Evolutionary conservation across 305 asterid genomes (phyloP).

Genomic region (Withania somnifera): DNA sequence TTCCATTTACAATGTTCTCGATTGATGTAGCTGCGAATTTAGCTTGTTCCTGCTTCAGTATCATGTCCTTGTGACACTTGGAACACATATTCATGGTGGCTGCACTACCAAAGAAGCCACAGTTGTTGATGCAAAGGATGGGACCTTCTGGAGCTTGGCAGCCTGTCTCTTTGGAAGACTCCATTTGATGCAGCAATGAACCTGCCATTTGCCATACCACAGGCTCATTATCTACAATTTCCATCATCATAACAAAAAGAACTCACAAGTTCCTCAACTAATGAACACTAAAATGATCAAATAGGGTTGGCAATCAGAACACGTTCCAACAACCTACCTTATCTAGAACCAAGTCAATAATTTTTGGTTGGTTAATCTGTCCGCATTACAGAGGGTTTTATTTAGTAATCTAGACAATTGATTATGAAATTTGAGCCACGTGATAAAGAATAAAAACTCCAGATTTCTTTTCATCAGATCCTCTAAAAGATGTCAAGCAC

Average conservation of each 20-base stretch:
- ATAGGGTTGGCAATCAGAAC: not conserved
- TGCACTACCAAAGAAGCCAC: constrained; percentile 16
- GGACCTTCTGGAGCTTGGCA: constrained; percentile 15
- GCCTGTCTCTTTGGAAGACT: constrained; percentile 11
- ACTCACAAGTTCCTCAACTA: not conserved
- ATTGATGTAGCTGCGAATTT: constrained; percentile 8
- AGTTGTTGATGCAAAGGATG: constrained; percentile 12
- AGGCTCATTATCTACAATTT: not conserved
- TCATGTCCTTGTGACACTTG: constrained; percentile 14
- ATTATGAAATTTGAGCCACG: not conserved
- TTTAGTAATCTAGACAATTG: not conserved
- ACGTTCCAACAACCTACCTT: not conserved
- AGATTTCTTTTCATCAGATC: not conserved
- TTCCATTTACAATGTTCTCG: constrained; percentile 9
- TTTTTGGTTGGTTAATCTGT: not conserved
- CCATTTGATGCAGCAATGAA: not conserved
- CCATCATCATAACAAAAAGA: not conserved
- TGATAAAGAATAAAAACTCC: not conserved
- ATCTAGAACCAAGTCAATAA: not conserved
- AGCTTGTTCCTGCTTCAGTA: constrained; percentile 10
- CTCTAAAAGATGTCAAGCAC: not conserved
- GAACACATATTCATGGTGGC: constrained; percentile 18
- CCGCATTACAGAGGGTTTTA: not conserved
- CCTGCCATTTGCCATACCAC: not conserved
- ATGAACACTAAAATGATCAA: not conserved